These are phyloP conservation scores for Aspergillus floridensis DNA, from an alignment of 2,329 filamentous ascomycete species.

Conservation along the genomic window DNA sequence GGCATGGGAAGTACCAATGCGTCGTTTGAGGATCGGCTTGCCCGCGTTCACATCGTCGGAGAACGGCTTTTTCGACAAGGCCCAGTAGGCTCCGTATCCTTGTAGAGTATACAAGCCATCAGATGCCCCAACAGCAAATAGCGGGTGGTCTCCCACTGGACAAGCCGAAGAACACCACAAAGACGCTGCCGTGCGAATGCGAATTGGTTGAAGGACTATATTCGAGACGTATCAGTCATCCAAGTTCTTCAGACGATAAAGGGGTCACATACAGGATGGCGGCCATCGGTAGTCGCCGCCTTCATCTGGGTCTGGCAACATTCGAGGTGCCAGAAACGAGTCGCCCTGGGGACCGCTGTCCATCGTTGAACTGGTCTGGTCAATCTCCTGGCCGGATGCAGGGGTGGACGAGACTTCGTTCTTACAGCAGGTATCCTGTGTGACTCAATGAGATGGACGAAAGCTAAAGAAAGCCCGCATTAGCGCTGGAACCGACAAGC, in stretches of 20 bases:
- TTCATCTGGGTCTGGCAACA: slow-evolving; percentile 33
- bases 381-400: slow-evolving; percentile 9
- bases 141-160: slow-evolving; percentile 27
- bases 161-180: slow-evolving; percentile 39
- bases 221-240: neutral
- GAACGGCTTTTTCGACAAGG: slow-evolving; percentile 28
- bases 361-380: slow-evolving; percentile 34
- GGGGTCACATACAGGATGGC: slow-evolving; percentile 24
- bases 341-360: slow-evolving; percentile 35
- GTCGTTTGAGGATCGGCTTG: slow-evolving; percentile 17
- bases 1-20: slow-evolving; percentile 26
- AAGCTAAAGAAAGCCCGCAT: slow-evolving; percentile 22
- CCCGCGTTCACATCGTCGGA: slow-evolving; percentile 16
- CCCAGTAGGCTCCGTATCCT: slow-evolving; percentile 29
- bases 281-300: slow-evolving; percentile 34
- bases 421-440: slow-evolving; percentile 36
- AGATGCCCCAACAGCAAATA: slow-evolving; percentile 41
- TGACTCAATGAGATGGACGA: slow-evolving; percentile 38
- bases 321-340: slow-evolving; percentile 31
- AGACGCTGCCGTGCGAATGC: slow-evolving; percentile 27
- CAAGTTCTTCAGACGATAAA: neutral
- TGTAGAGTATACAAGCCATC: slow-evolving; percentile 36
- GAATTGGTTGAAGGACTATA: slow-evolving; percentile 27
- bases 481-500: neutral
- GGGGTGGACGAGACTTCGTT: slow-evolving; percentile 4